Evolutionary conservation across 306 rosid genomes (phyloP).

Genomic region (Corylus americana): DNA sequence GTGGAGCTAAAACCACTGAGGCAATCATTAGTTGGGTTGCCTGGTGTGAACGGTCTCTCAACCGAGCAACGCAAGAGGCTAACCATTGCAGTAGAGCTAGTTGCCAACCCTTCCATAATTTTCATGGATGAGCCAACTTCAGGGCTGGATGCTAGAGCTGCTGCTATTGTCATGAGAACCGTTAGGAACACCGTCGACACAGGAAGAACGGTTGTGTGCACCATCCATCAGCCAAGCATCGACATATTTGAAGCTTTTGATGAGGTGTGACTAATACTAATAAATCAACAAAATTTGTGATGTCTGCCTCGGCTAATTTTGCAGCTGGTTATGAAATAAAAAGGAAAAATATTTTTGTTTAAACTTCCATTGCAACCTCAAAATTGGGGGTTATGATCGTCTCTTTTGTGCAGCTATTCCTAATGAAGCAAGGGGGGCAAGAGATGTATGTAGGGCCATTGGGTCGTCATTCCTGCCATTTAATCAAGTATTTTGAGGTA

Average conservation of each 20-base stretch:
- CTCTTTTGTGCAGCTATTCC: slow-evolving; percentile 30
- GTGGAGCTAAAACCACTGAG: slow-evolving; percentile 51
- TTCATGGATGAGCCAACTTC: slow-evolving; percentile 98
- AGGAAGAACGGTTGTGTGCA: slow-evolving; percentile 88
- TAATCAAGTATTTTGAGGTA: slow-evolving; percentile 74
- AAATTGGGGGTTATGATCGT: too few relatives aligned
- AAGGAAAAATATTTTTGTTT: too few relatives aligned
- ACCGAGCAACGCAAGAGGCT: slow-evolving; percentile 86
- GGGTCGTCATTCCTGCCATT: slow-evolving; percentile 55
- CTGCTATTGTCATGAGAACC: slow-evolving; percentile 91
- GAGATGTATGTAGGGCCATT: slow-evolving; percentile 72
- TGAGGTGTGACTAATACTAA: slow-evolving; percentile 46
- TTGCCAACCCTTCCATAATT: slow-evolving; percentile 85
- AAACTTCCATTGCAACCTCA: too few relatives aligned
- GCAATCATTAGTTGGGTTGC: slow-evolving; percentile 62
- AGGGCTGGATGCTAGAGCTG: slow-evolving; percentile 94
- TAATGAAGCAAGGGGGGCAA: slow-evolving; percentile 15
- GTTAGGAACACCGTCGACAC: slow-evolving; percentile 92
- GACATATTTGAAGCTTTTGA: slow-evolving; percentile 81
- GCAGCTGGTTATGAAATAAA: too few relatives aligned
- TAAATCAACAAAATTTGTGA: not conserved
- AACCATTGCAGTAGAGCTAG: slow-evolving; percentile 85
- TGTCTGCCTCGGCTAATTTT: not conserved
- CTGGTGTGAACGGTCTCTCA: slow-evolving; percentile 79
- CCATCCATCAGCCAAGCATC: slow-evolving; percentile 93